These are phyloP conservation scores for Arthrobotrys entomopaga DNA, from an alignment of 2,329 filamentous ascomycete species.

Conservation along the genomic window DNA sequence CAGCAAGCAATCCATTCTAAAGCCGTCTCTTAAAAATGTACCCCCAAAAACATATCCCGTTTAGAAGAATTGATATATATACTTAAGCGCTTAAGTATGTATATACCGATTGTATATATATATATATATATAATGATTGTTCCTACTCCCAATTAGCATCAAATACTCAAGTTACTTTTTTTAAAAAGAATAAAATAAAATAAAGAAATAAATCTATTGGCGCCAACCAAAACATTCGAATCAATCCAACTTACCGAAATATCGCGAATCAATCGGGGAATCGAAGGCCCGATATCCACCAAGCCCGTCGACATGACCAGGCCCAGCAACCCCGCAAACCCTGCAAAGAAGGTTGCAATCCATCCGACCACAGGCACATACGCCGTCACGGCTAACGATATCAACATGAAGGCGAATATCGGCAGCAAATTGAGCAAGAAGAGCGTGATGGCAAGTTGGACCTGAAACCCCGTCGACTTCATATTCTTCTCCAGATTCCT, in stretches of 20 bases:
- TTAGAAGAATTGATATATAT: no score
- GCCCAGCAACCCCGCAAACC: conserved; percentile 32
- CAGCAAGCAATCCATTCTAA: no score
- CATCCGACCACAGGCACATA: conserved; percentile 48
- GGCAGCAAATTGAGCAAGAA: conserved; percentile 50
- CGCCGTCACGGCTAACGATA: conserved; percentile 48
- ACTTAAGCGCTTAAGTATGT: not conserved
- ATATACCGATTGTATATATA: no score
- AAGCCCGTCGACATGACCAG: conserved; percentile 41
- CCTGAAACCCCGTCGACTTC: conserved; percentile 40
- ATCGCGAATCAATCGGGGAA: conserved; percentile 37
- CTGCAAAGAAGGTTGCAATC: conserved; percentile 42
- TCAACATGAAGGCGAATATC: conserved; percentile 38
- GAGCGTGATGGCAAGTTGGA: conserved; percentile 32
- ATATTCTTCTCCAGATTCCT: conserved; percentile 39
- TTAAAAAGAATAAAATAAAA: no score
- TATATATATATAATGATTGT: not conserved
- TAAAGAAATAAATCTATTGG: no score
- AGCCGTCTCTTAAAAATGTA: no score
- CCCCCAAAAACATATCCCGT: no score
- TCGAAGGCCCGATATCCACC: conserved; percentile 45
- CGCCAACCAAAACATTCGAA: no score
- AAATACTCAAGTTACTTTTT: not conserved
- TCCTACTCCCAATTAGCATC: not conserved
- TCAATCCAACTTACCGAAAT: conserved; percentile 11